A percentile compares a stretch with the other conserved stretches of the same genome.
Conservation (phyloP, 2,329 filamentous ascomycete genomes). For the Lachnellula willkommii region DNA sequence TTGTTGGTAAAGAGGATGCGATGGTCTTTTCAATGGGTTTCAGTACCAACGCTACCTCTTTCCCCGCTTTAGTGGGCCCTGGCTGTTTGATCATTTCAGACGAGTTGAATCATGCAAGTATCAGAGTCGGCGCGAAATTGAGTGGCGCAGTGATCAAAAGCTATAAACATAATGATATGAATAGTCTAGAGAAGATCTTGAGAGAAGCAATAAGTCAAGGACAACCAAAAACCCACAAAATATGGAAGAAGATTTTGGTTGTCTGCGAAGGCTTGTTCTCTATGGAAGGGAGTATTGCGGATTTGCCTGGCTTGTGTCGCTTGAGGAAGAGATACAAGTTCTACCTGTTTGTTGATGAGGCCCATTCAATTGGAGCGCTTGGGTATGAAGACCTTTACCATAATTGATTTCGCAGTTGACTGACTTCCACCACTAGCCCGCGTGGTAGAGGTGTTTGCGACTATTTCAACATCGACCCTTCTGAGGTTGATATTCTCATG, state of each 20-base stretch:
- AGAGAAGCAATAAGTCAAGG: slow-evolving; percentile 90
- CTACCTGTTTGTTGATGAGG: slow-evolving; percentile 88
- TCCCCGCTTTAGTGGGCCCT: slow-evolving; percentile 83
- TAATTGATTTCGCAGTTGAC: not conserved
- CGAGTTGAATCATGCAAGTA: slow-evolving; percentile 93
- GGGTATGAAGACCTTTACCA: slow-evolving; percentile 31
- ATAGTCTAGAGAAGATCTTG: slow-evolving; percentile 72
- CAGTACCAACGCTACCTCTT: slow-evolving; percentile 85
- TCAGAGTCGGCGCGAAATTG: slow-evolving; percentile 84
- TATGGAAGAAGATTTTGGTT: slow-evolving; percentile 96
- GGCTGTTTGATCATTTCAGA: slow-evolving; percentile 91
- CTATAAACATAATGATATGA: slow-evolving; percentile 95
- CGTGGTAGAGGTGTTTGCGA: slow-evolving; percentile 87
- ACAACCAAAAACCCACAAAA: slow-evolving; percentile 88
- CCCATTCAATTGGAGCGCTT: slow-evolving; percentile 86
- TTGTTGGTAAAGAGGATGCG: slow-evolving; percentile 84
- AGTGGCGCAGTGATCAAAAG: slow-evolving; percentile 88
- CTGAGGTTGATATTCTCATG: slow-evolving; percentile 90
- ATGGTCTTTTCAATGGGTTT: slow-evolving; percentile 99
- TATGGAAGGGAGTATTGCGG: slow-evolving; percentile 97
- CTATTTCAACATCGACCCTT: slow-evolving; percentile 83
- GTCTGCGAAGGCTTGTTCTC: slow-evolving; percentile 94
- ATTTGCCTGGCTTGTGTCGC: slow-evolving; percentile 75
- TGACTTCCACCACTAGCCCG: slow-evolving; percentile 43
- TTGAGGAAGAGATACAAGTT: slow-evolving; percentile 96